Base-by-base conservation (phyloP, 2,329 filamentous ascomycete species). In the Fusarium sterilihyphosum region DNA sequence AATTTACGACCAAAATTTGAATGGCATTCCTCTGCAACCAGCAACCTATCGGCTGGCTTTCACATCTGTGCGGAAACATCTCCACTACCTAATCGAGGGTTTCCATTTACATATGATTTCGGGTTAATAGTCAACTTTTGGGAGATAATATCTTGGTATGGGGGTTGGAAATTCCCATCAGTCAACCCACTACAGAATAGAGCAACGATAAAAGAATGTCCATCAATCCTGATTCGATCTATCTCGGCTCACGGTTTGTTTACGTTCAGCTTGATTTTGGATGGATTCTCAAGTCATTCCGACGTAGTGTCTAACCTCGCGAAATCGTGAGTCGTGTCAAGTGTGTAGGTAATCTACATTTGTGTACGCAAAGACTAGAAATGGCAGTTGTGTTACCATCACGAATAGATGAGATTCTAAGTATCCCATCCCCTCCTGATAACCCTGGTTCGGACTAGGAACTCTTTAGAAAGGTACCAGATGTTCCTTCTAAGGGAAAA, bases 1-100 rank as follows among this genome's bases (percentile, higher is more conserved):
- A 76, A 70, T 70, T 73, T 66, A 74, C 70, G 67, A 74, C 68
- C 65, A 74, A 74, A 63, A 71, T 67, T 63, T 50, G 54, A 62
- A 61, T 60, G 62, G 66, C 59, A 54, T 74, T 71, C 43, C 54
- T 72, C 52, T 43, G 50, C 40, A 68, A 61, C 44, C 46, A 40
- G 52, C 57, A 44, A 57, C 40, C 59, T 41, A 26, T 40, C 56
- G 60, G 37, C 44, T 40, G 58, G 31, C 38, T 59, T 37, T 53
- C 38, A 46, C 50, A 38, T 9, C 26, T 37, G 13, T 65, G 59
- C 43, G 44, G 40, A 40, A 69, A 64, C 38, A 50, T 56, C 49
- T 69, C 44, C n/a, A 69, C n/a, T 69, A 16, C 50, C n/a, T 31
- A n/a, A 53, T 47, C 17, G 31, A 70, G 37, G 33, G 31, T 17